A percentile compares a stretch with the other conserved stretches of the same genome.
These are phyloP conservation scores for Spiraea crenata DNA, from an alignment of 331 rosid genomes.

Conservation along the genomic window DNA sequence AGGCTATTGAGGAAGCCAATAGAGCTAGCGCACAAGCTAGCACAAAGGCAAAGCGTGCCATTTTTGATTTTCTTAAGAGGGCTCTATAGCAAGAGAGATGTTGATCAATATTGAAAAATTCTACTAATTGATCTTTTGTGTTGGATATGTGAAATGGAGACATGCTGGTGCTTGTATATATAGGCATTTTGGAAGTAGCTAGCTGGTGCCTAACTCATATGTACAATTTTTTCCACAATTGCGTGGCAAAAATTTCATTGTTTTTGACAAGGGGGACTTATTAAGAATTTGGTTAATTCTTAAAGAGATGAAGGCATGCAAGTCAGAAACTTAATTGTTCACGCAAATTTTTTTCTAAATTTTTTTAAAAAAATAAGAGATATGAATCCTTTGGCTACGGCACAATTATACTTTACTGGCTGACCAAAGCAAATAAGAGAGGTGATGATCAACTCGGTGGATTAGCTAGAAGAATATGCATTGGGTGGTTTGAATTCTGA, in stretches of 20 bases:
- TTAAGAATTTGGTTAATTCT: background rate
- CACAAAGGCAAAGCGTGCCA: constrained; percentile 34
- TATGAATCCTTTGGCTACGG: background rate
- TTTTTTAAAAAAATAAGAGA: too few relatives aligned
- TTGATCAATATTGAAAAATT: too few relatives aligned
- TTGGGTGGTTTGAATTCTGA: background rate
- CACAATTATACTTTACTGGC: background rate
- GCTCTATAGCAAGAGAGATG: too few relatives aligned
- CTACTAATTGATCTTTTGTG: too few relatives aligned
- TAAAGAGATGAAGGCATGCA: background rate
- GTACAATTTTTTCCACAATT: background rate
- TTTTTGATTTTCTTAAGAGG: constrained; percentile 6
- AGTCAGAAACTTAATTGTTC: background rate
- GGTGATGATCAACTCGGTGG: too few relatives aligned
- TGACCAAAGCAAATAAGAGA: too few relatives aligned
- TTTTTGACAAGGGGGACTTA: background rate
- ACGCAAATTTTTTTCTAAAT: background rate
- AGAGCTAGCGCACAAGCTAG: constrained; percentile 48
- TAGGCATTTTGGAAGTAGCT: background rate
- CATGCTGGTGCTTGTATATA: background rate
- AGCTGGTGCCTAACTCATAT: background rate
- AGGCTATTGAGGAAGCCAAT: constrained; percentile 47
- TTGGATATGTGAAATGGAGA: too few relatives aligned
- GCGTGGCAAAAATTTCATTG: background rate
- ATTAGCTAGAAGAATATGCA: too few relatives aligned